Conservation (phyloP, 73 alveolate genomes). For the Tetrahymena thermophila region DNA sequence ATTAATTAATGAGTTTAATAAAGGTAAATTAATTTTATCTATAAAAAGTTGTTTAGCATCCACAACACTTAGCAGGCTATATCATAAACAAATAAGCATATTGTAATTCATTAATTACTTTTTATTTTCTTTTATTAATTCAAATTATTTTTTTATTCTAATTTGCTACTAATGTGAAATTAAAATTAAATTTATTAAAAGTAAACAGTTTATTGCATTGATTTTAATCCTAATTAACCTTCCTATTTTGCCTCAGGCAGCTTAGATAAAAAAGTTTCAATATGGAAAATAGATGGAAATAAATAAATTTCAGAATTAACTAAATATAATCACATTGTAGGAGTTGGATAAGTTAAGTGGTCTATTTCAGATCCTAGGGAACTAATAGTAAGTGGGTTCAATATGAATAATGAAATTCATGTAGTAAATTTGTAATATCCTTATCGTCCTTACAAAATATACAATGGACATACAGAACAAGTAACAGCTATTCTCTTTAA, state of each 20-base stretch:
- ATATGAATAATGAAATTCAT: background rate
- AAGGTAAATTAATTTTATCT: background rate
- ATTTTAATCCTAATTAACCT: background rate
- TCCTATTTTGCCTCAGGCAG: background rate
- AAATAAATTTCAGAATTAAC: background rate
- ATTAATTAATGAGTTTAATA: background rate
- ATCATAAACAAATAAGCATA: background rate
- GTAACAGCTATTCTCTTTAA: background rate
- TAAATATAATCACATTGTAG: background rate
- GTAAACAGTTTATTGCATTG: background rate
- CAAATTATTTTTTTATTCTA: background rate
- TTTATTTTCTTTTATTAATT: background rate
- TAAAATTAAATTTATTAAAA: background rate
- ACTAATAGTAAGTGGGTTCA: background rate
- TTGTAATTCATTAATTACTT: background rate
- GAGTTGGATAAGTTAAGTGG: background rate
- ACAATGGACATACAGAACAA: background rate
- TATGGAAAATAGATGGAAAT: background rate
- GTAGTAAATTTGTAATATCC: background rate
- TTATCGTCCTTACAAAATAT: background rate
- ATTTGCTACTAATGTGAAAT: background rate
- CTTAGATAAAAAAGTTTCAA: background rate
- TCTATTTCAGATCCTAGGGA: background rate
- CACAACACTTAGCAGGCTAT: background rate
- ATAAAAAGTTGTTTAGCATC: background rate